phyloP scores from a whole-genome alignment of 805 yeast species.

The Lachancea dasiensis region DNA sequence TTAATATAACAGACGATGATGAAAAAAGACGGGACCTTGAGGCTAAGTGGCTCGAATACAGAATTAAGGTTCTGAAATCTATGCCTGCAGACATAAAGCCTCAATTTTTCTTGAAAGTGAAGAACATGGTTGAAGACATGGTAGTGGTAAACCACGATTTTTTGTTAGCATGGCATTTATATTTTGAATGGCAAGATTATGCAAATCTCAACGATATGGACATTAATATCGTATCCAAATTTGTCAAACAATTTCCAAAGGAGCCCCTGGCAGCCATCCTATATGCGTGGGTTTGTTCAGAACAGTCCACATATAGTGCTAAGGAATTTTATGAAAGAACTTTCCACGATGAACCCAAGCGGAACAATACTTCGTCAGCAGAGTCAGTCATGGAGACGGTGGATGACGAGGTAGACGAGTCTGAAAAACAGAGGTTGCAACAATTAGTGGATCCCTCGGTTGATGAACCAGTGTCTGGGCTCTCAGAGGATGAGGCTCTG shows the following conservation, averaged over 20 bases:
- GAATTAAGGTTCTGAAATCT: conserved; percentile 46
- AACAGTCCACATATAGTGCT: conserved; percentile 54
- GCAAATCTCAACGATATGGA: conserved; percentile 45
- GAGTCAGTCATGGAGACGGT: conserved; percentile 9
- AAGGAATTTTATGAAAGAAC: conserved; percentile 21
- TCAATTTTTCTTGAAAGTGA: conserved; percentile 37
- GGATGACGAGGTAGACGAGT: conserved; percentile 22
- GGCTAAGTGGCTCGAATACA: conserved; percentile 51
- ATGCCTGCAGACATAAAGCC: conserved; percentile 44
- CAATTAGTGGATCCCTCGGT: conserved; percentile 19
- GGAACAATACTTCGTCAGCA: conserved; percentile 4
- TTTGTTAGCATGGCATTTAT: conserved; percentile 62
- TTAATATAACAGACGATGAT: conserved; percentile 61
- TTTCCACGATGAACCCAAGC: conserved; percentile 10
- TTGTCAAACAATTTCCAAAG: conserved; percentile 48
- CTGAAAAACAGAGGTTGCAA: conserved; percentile 17
- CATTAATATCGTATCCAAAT: conserved; percentile 40
- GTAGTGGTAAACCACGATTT: conserved; percentile 58
- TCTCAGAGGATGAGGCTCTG: conserved; percentile 47
- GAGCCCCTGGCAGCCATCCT: conserved; percentile 60
- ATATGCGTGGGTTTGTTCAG: conserved; percentile 60
- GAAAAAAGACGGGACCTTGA: conserved; percentile 52
- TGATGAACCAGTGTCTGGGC: conserved; percentile 20
- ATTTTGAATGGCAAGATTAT: conserved; percentile 70
- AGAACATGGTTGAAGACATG: conserved; percentile 62